Evolutionary conservation across 495 filamentous ascomycete species (phyloP).

Genomic region (Penicillium ochrochloron): DNA sequence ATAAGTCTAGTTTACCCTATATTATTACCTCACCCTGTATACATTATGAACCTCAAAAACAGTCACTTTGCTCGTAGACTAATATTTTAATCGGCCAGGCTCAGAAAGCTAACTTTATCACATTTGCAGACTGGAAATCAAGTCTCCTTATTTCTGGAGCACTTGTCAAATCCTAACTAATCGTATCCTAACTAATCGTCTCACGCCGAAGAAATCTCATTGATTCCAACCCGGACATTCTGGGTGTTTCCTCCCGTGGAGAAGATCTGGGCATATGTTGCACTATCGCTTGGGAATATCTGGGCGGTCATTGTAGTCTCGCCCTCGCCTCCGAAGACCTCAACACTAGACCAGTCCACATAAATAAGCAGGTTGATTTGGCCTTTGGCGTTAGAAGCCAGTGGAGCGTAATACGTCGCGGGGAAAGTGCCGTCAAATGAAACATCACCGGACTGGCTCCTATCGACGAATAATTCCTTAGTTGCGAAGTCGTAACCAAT

Average conservation of each 20-base stretch:
- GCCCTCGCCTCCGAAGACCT: slow-evolving; percentile 40
- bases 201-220: not conserved
- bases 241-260: slow-evolving; percentile 1
- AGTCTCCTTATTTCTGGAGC: not conserved
- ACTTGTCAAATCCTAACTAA: too few relatives aligned
- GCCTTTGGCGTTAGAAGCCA: slow-evolving; percentile 20
- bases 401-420: slow-evolving; percentile 31
- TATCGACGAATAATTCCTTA: slow-evolving; percentile 38
- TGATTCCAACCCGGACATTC: not conserved
- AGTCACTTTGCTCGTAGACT: too few relatives aligned
- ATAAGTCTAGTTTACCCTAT: too few relatives aligned
- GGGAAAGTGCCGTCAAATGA: slow-evolving; percentile 36
- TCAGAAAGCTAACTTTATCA: too few relatives aligned
- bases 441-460: slow-evolving; percentile 32
- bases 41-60: too few relatives aligned
- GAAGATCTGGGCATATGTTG: not conserved
- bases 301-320: slow-evolving; percentile 41
- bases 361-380: slow-evolving; percentile 33
- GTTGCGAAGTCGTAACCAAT: slow-evolving; percentile 50
- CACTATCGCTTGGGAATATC: slow-evolving; percentile 15
- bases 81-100: too few relatives aligned
- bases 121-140: too few relatives aligned
- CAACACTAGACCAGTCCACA: slow-evolving; percentile 42
- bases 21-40: too few relatives aligned
- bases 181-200: not conserved